Evolutionary conservation across 768 basidiomycete species (phyloP).

Genomic region (Tylopilus subfusipes): DNA sequence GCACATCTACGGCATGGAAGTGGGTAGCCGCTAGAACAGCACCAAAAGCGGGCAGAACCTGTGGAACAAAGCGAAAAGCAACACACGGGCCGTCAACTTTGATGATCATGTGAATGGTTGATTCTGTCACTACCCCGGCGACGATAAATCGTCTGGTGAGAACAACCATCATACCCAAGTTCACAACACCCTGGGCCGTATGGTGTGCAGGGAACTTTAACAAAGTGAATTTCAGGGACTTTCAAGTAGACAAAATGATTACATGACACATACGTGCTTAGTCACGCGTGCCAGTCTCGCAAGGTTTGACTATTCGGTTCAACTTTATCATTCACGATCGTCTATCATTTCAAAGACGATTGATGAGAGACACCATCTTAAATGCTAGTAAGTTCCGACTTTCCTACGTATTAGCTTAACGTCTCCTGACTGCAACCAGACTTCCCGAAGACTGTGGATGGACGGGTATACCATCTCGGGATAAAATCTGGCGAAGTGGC

Average conservation of each 20-base stretch:
- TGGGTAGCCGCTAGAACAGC: neutral
- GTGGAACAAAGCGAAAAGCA: too few species aligned
- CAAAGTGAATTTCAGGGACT: too few species aligned
- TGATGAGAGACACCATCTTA: slow-evolving; percentile 59
- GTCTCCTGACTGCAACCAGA: slow-evolving; percentile 39
- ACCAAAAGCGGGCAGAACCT: too few species aligned
- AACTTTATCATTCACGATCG: neutral
- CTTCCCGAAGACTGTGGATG: slow-evolving; percentile 71
- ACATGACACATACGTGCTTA: slow-evolving; percentile 7
- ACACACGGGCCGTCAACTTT: too few species aligned
- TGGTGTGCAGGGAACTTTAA: neutral
- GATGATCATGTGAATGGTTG: neutral
- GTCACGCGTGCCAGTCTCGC: neutral
- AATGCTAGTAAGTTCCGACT: slow-evolving; percentile 58
- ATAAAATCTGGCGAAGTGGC: slow-evolving; percentile 74
- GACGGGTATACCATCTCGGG: slow-evolving; percentile 78
- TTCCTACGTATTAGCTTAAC: neutral
- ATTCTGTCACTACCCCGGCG: neutral
- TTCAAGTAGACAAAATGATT: too few species aligned
- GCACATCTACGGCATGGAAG: neutral
- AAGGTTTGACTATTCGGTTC: neutral
- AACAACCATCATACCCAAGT: neutral
- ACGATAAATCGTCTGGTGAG: neutral
- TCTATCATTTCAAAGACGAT: neutral
- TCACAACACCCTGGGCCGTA: too few species aligned